Evolutionary conservation across 768 basidiomycete genomes (phyloP).

Genomic region (Termitomyces sp.): DNA sequence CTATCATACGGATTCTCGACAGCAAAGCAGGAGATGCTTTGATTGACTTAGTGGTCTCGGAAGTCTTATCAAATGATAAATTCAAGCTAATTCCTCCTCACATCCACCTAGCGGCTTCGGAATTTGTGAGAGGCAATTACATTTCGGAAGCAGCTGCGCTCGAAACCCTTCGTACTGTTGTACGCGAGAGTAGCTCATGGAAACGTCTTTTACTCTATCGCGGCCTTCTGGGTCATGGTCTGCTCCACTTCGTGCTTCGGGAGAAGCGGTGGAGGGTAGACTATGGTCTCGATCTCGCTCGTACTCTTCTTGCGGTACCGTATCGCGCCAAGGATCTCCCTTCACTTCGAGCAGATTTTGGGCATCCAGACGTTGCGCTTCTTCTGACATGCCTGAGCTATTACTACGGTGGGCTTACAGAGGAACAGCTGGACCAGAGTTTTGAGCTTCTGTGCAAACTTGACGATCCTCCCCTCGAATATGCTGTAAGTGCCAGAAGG

Average conservation of each 20-base stretch:
- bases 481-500: slow-evolving; percentile 19
- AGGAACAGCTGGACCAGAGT: slow-evolving; percentile 30
- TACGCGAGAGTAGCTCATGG: slow-evolving; percentile 21
- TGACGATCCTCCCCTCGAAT: slow-evolving; percentile 38
- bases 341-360: slow-evolving; percentile 42
- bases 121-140: slow-evolving; percentile 26
- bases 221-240: slow-evolving; percentile 38
- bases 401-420: slow-evolving; percentile 42
- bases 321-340: slow-evolving; percentile 52
- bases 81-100: slow-evolving; percentile 16
- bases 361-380: slow-evolving; percentile 47
- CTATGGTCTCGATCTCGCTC: slow-evolving; percentile 39
- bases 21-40: slow-evolving; percentile 12
- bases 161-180: slow-evolving; percentile 10
- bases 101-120: slow-evolving; percentile 13
- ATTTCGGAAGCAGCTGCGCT: too few relatives aligned
- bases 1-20: slow-evolving; percentile 17
- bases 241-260: slow-evolving; percentile 33
- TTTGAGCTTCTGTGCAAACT: slow-evolving; percentile 35
- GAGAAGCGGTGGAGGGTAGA: slow-evolving; percentile 47
- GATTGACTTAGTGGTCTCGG: slow-evolving; percentile 9
- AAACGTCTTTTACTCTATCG: slow-evolving; percentile 38
- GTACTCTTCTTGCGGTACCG: slow-evolving; percentile 47
- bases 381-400: slow-evolving; percentile 44
- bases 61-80: slow-evolving; percentile 16